phyloP scores from a whole-genome alignment of 176 grass and related monocot genomes.

The Eleusine indica region DNA sequence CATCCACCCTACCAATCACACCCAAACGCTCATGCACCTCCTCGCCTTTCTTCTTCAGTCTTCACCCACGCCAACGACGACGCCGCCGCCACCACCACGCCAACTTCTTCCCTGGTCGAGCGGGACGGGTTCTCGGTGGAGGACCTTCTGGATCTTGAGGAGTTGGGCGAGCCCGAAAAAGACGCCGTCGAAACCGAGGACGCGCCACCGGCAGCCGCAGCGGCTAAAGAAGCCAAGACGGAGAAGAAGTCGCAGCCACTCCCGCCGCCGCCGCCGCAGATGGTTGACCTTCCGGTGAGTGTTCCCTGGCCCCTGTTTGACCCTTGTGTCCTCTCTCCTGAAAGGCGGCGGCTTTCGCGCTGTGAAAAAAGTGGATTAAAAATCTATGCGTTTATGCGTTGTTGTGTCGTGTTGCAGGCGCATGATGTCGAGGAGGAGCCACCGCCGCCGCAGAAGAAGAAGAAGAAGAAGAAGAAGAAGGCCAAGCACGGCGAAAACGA shows the following conservation, averaged over 20 bases:
- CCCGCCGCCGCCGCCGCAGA: conserved; percentile 39
- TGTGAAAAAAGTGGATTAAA: not conserved
- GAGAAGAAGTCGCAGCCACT: conserved; percentile 2
- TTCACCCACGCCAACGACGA: too few species aligned
- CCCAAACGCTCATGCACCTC: too few species aligned
- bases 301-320: not conserved
- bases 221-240: not conserved
- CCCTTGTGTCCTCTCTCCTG: not conserved
- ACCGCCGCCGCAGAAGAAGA: too few species aligned
- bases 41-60: too few species aligned
- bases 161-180: conserved; percentile 55
- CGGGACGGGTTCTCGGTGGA: conserved; percentile 78
- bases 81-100: not conserved
- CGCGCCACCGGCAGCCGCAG: not conserved
- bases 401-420: not conserved
- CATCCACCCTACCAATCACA: too few species aligned
- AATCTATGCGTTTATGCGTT: conserved; percentile 3
- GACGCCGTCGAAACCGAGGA: conserved; percentile 36
- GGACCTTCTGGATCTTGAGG: conserved; percentile 87
- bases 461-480: too few species aligned
- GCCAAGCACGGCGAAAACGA: too few species aligned
- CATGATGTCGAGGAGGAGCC: too few species aligned
- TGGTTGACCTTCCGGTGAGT: conserved; percentile 77
- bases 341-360: conserved; percentile 28
- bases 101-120: not conserved